Conservation (phyloP, 108 stramenopile species). For the Cyclostephanos invisitatus region DNA sequence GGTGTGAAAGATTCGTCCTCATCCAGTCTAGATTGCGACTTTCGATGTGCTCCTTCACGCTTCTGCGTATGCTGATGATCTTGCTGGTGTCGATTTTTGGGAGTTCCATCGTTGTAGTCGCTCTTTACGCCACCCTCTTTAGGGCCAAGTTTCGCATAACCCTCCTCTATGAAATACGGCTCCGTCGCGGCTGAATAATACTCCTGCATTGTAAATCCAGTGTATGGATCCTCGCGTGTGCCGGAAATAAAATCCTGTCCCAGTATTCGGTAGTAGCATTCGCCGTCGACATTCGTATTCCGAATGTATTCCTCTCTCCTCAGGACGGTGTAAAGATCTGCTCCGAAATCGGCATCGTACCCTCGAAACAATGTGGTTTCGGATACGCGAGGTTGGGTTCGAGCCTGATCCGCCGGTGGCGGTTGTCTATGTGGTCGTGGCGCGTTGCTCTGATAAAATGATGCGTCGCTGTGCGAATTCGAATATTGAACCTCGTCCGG, state of each 20-base stretch:
- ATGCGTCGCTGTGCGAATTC: conserved; percentile 11
- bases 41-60: conserved; percentile 38
- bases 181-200: conserved; percentile 61
- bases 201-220: conserved; percentile 45
- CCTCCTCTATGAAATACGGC: conserved; percentile 68
- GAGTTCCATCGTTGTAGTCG: conserved; percentile 8
- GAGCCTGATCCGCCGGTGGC: conserved; percentile 11
- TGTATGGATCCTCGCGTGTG: conserved; percentile 57
- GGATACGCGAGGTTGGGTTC: conserved; percentile 30
- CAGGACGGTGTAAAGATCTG: conserved; percentile 41
- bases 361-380: conserved; percentile 43
- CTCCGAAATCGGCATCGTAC: conserved; percentile 25
- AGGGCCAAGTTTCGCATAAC: conserved; percentile 32
- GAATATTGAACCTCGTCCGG: conserved; percentile 2
- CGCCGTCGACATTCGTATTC: conserved; percentile 18
- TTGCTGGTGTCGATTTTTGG: conserved; percentile 11
- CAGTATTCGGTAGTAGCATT: conserved; percentile 46
- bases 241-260: conserved; percentile 55
- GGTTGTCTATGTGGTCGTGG: conserved; percentile 21
- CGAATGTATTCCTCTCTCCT: conserved; percentile 41
- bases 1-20: conserved; percentile 37
- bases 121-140: conserved; percentile 1
- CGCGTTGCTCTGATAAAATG: conserved; percentile 11
- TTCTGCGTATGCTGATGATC: conserved; percentile 9
- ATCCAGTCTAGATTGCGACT: conserved; percentile 37